phyloP scores from a whole-genome alignment of 106 monocot species.

The Dendrobium chrysotoxum region DNA sequence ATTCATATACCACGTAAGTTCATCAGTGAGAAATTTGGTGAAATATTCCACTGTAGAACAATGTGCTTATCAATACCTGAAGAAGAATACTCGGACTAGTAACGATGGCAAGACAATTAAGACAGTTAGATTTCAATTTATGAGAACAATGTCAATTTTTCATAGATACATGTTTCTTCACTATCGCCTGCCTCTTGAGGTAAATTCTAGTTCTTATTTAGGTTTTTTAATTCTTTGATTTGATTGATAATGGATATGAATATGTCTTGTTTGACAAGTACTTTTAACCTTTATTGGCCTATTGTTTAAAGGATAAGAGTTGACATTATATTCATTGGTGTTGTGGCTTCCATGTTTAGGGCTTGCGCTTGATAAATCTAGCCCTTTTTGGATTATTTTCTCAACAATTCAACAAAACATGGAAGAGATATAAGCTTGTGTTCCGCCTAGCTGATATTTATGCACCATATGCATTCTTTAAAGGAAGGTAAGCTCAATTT shows the following conservation, averaged over 20 bases:
- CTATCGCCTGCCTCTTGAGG: slow-evolving; percentile 47
- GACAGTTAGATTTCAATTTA: slow-evolving; percentile 7
- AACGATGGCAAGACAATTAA: slow-evolving; percentile 31
- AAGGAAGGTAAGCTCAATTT: slow-evolving; percentile 34
- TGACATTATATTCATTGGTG: not conserved
- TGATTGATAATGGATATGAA: not conserved
- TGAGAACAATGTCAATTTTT: slow-evolving; percentile 20
- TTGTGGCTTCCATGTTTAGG: slow-evolving; percentile 16
- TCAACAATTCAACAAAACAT: slow-evolving; percentile 18
- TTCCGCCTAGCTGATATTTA: slow-evolving; percentile 61
- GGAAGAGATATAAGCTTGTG: slow-evolving; percentile 30
- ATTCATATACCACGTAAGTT: slow-evolving; percentile 43
- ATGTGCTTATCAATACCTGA: slow-evolving; percentile 24
- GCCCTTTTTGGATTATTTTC: slow-evolving; percentile 24
- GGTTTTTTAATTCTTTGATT: not conserved
- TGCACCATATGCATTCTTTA: slow-evolving; percentile 56
- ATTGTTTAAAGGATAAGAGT: not conserved
- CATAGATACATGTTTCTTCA: slow-evolving; percentile 34
- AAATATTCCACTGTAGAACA: slow-evolving; percentile 14
- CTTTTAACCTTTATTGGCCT: no score
- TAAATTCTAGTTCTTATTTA: not conserved
- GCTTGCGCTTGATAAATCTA: slow-evolving; percentile 33
- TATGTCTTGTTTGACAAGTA: no score
- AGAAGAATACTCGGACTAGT: slow-evolving; percentile 24
- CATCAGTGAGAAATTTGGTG: slow-evolving; percentile 37